phyloP scores from a whole-genome alignment of 2,329 filamentous ascomycete genomes.

The Drechslera avenae region DNA sequence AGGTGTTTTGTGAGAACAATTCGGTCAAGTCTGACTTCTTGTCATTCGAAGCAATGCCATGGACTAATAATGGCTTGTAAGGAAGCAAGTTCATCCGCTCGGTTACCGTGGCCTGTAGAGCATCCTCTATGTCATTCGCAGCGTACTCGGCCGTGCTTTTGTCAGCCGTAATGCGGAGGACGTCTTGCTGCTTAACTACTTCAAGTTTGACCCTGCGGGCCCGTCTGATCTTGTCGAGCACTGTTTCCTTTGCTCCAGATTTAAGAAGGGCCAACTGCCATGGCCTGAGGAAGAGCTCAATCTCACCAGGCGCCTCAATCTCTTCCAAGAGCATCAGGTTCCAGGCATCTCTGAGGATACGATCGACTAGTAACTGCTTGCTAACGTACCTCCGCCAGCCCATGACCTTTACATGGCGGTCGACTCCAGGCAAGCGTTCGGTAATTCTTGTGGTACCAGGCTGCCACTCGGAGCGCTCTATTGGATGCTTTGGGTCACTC shows the following conservation, averaged over 20 bases:
- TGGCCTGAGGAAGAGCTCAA: constrained; percentile 41
- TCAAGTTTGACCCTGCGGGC: constrained; percentile 40
- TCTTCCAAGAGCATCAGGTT: constrained; percentile 43
- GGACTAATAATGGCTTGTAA: constrained; percentile 27
- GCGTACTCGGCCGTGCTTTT: constrained; percentile 45
- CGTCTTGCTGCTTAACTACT: constrained; percentile 26
- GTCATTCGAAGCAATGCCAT: constrained; percentile 5
- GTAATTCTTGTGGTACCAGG: constrained; percentile 36
- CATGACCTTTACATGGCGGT: constrained; percentile 12
- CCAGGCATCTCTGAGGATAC: constrained; percentile 44
- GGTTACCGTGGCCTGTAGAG: constrained; percentile 23
- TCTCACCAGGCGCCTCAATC: constrained; percentile 42
- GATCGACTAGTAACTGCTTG: constrained; percentile 41
- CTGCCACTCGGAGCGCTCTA: constrained; percentile 39
- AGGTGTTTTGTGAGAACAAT: constrained; percentile 20
- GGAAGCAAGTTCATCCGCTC: constrained; percentile 26
- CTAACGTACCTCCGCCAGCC: constrained; percentile 20
- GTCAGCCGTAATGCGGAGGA: constrained; percentile 46
- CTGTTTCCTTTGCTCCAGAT: constrained; percentile 30
- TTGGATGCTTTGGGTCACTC: constrained; percentile 15
- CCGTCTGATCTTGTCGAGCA: constrained; percentile 36
- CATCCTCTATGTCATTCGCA: constrained; percentile 40
- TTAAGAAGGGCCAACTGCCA: constrained; percentile 43
- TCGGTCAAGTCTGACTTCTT: constrained; percentile 9
- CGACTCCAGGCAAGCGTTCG: constrained; percentile 32